phyloP scores from a whole-genome alignment of 1,284 basidiomycete genomes.

The Ganoderma boninense region DNA sequence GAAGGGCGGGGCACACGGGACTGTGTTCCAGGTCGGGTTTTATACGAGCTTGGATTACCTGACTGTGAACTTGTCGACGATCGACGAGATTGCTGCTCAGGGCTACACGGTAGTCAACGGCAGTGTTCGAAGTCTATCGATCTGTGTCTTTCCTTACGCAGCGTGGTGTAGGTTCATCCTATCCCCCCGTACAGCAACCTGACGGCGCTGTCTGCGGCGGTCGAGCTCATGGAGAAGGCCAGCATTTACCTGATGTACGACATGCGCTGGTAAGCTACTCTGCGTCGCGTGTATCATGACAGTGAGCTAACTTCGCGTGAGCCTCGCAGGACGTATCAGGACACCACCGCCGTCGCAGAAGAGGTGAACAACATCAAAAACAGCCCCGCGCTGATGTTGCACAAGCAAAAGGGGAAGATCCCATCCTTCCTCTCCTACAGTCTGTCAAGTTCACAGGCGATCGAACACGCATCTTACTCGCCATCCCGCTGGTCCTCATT shows the following conservation, averaged over 20 bases:
- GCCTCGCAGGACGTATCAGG: slow-evolving; percentile 63
- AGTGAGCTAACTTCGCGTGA: background rate
- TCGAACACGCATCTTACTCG: too few relatives aligned
- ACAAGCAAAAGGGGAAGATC: background rate
- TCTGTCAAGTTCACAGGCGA: background rate
- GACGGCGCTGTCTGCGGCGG: slow-evolving; percentile 60
- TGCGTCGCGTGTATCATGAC: background rate
- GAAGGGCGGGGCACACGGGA: slow-evolving; percentile 57
- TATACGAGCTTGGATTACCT: slow-evolving; percentile 77
- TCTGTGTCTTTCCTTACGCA: too few relatives aligned
- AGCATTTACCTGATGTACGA: slow-evolving; percentile 83
- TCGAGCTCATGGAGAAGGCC: slow-evolving; percentile 75
- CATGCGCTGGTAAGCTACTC: slow-evolving; percentile 66
- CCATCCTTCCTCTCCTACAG: background rate
- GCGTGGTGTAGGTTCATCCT: slow-evolving; percentile 63
- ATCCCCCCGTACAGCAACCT: slow-evolving; percentile 69
- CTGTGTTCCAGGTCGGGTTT: slow-evolving; percentile 77
- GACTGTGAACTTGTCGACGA: slow-evolving; percentile 62
- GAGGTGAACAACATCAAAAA: slow-evolving; percentile 74
- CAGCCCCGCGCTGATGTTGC: slow-evolving; percentile 43
- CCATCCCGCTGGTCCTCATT: background rate
- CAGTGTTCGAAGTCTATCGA: too few relatives aligned
- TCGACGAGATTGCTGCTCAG: slow-evolving; percentile 65
- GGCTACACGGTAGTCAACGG: slow-evolving; percentile 51
- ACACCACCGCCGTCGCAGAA: slow-evolving; percentile 64